Base-by-base conservation (phyloP, 768 basidiomycete species). In the Leccinum imitatum region DNA sequence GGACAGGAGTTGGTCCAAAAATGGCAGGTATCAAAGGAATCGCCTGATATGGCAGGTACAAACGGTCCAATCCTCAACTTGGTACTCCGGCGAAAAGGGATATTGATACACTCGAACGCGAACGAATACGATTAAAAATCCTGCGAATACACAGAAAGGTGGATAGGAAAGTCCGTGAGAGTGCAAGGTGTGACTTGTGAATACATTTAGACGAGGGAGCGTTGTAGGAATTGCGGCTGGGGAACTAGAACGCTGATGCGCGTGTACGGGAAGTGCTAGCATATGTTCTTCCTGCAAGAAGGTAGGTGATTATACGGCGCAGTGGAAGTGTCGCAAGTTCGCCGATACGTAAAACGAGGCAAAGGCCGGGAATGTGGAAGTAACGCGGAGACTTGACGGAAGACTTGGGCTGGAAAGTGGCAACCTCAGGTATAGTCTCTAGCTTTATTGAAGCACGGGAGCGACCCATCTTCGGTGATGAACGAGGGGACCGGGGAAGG, bases 391-490 rank as follows among this genome's bases (percentile, higher is more conserved):
- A 51, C 10, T 52, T 59, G 17, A 50, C 8, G n/a, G 63, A 53
- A 44, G 27, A 50, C 48, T 62, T 67, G 17, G 70, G 70, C 17
- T 72, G 70, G 55, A 75, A 73, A 14, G 70, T 57, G 35, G 73
- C 56, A 35, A 69, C 69, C 60, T 77, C 76, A 10, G 73, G 74
- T 60, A 77, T 78, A 14, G 77, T 77, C 63, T 77, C 76, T n/a
- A 77, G 72, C 50, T 70, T 71, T 13, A 68, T 63, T n/a, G 65
- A 58, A 17, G 59, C 55, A 52, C 65, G 71, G 17, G 68, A 54
- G 19, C 66, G 72, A 39, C 64, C 54, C 46, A 68, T 54, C 57
- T 72, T 71, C 10, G 71, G 70, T 3, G 66, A 66, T 25, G 66
- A 58, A 37, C 66, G 65, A 59, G 66, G 67, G 53, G 71, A 65